phyloP scores from a whole-genome alignment of 2,329 filamentous ascomycete genomes.

The Bipolaris sorokiniana region DNA sequence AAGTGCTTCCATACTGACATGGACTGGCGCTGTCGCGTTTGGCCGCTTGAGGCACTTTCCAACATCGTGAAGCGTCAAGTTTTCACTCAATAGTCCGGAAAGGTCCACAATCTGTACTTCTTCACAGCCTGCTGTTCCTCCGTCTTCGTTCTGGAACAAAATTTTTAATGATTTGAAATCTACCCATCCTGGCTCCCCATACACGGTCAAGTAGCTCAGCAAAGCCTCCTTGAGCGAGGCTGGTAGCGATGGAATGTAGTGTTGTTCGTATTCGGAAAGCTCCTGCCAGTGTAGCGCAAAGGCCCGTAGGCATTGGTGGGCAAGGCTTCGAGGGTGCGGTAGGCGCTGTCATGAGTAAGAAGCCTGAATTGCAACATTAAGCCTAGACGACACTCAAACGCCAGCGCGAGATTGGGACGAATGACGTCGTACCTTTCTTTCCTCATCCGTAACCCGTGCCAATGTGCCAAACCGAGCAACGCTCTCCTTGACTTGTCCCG shows the following conservation, averaged over 20 bases:
- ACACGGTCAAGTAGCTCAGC: constrained; percentile 62
- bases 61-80: constrained; percentile 58
- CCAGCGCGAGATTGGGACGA: background rate
- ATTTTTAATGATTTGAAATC: constrained; percentile 56
- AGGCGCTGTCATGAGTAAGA: constrained; percentile 42
- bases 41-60: constrained; percentile 49
- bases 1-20: constrained; percentile 19
- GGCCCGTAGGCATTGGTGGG: constrained; percentile 59
- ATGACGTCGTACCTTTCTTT: constrained; percentile 34
- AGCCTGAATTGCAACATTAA: constrained; percentile 22
- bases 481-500: constrained; percentile 15
- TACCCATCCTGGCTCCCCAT: constrained; percentile 53
- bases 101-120: constrained; percentile 61
- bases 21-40: constrained; percentile 12
- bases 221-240: constrained; percentile 59
- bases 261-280: constrained; percentile 63
- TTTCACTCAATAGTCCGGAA: constrained; percentile 56
- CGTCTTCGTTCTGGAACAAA: constrained; percentile 53
- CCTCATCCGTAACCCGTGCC: constrained; percentile 30
- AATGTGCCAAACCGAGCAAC: constrained; percentile 33
- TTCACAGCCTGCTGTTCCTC: constrained; percentile 49
- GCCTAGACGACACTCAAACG: constrained; percentile 10
- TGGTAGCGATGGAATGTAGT: constrained; percentile 60
- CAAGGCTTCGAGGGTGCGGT: constrained; percentile 50
- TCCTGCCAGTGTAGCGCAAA: constrained; percentile 64